Conservation (phyloP, 2,329 filamentous ascomycete genomes). For the Ceratocystis eucalypticola region DNA sequence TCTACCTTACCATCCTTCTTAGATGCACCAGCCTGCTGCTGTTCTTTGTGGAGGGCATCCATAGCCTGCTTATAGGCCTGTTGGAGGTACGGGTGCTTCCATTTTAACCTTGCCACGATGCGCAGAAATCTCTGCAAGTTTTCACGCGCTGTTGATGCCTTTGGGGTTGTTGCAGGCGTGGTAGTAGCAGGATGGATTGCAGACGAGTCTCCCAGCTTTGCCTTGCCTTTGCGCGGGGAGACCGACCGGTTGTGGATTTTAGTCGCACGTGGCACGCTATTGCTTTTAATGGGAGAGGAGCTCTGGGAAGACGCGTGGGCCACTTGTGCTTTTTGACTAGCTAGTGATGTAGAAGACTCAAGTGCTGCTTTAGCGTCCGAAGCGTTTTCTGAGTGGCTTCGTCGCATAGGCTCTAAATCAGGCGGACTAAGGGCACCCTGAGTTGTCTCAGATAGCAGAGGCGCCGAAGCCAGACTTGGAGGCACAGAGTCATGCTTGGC, state of each 20-base stretch:
- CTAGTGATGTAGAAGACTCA: neutral
- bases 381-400: neutral
- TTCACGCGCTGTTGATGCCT: constrained; percentile 4
- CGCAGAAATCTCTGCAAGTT: constrained; percentile 19
- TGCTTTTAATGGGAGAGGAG: neutral
- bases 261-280: neutral
- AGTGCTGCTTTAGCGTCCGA: neutral
- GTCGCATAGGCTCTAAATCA: neutral
- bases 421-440: neutral
- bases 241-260: neutral
- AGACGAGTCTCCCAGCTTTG: neutral
- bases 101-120: constrained; percentile 37
- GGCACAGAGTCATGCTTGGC: neutral
- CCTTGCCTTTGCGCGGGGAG: neutral
- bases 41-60: constrained; percentile 19
- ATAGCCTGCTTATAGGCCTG: constrained; percentile 41
- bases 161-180: constrained; percentile 6
- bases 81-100: constrained; percentile 50
- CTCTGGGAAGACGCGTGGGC: neutral
- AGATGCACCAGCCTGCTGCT: neutral
- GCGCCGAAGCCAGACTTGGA: neutral
- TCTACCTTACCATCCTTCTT: neutral
- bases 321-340: neutral
- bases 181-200: constrained; percentile 4
- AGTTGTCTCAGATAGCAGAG: neutral